phyloP scores from a whole-genome alignment of 2,329 filamentous ascomycete genomes.

The Scedosporium dehoogii region DNA sequence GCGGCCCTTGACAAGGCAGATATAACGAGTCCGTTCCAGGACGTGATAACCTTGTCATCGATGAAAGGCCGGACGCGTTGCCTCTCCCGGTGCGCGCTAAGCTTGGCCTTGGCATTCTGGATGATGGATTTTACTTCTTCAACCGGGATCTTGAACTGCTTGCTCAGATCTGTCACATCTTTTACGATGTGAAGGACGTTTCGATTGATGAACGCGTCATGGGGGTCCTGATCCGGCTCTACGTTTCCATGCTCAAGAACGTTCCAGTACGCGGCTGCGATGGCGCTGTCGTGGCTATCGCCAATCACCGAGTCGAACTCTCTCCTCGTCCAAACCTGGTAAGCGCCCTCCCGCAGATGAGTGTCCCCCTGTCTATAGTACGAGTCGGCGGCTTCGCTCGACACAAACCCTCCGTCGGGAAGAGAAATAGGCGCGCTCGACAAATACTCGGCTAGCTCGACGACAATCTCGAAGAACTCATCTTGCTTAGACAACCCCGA shows the following conservation, averaged over 20 bases:
- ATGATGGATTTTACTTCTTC: conserved; percentile 61
- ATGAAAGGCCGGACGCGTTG: conserved; percentile 67
- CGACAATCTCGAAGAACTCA: conserved; percentile 67
- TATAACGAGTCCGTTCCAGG: conserved; percentile 85
- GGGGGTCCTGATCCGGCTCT: conserved; percentile 67
- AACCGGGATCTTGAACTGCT: conserved; percentile 63
- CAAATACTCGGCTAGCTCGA: conserved; percentile 81
- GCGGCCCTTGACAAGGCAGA: conserved; percentile 68
- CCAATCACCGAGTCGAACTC: conserved; percentile 69
- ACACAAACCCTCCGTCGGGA: conserved; percentile 65
- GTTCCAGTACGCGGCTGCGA: conserved; percentile 77
- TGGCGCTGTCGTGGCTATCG: conserved; percentile 44
- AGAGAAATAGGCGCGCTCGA: conserved; percentile 60
- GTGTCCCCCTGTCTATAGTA: conserved; percentile 61
- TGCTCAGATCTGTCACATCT: conserved; percentile 58
- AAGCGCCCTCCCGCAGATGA: conserved; percentile 84
- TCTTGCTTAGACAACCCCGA: conserved; percentile 39
- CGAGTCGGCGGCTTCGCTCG: conserved; percentile 86
- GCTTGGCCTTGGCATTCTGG: conserved; percentile 52
- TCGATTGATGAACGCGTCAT: conserved; percentile 90
- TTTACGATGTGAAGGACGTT: conserved; percentile 72
- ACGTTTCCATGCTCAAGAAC: conserved; percentile 81
- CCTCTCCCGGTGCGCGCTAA: conserved; percentile 61
- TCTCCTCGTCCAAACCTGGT: conserved; percentile 85
- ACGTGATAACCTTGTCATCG: conserved; percentile 80